Evolutionary conservation across 495 filamentous ascomycete genomes (phyloP).

Genomic region (Immersiella caudata): DNA sequence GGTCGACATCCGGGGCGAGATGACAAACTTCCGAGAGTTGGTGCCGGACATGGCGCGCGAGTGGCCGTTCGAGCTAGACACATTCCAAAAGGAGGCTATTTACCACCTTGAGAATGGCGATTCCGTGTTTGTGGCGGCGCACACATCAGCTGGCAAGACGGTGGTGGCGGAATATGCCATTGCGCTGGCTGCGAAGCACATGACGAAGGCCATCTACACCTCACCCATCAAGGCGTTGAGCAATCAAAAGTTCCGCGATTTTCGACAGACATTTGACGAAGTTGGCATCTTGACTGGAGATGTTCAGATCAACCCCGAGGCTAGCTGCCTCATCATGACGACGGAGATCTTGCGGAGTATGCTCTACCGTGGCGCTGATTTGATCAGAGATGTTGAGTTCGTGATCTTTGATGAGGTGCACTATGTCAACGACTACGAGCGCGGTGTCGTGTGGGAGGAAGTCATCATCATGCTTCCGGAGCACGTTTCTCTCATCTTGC

Average conservation of each 20-base stretch:
- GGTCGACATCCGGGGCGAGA: constrained; percentile 89
- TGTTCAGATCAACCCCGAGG: constrained; percentile 97
- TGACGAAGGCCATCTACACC: constrained; percentile 99
- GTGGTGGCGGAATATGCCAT: constrained; percentile 98
- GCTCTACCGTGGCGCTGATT: constrained; percentile 94
- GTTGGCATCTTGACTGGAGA: constrained; percentile 97
- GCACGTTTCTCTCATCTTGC: constrained; percentile 90
- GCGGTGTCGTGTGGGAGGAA: constrained; percentile 98
- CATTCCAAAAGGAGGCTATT: constrained; percentile 97
- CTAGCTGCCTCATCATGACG: constrained; percentile 98
- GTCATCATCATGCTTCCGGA: constrained; percentile 99
- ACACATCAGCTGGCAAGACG: constrained; percentile 97
- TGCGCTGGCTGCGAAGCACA: constrained; percentile 90
- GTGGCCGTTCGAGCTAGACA: constrained; percentile 97
- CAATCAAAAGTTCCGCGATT: constrained; percentile 98
- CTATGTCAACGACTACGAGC: constrained; percentile 97
- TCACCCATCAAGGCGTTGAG: constrained; percentile 98
- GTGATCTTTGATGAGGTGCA: constrained; percentile 99
- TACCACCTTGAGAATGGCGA: constrained; percentile 97
- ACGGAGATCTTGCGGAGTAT: constrained; percentile 98
- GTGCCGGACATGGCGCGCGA: constrained; percentile 95
- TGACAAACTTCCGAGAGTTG: constrained; percentile 86
- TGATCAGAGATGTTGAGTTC: constrained; percentile 97
- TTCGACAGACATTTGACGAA: constrained; percentile 84
- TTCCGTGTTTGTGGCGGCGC: constrained; percentile 98